Evolutionary conservation across 2,329 filamentous ascomycete genomes (phyloP).

Genomic region (Elsinoe arachidis): DNA sequence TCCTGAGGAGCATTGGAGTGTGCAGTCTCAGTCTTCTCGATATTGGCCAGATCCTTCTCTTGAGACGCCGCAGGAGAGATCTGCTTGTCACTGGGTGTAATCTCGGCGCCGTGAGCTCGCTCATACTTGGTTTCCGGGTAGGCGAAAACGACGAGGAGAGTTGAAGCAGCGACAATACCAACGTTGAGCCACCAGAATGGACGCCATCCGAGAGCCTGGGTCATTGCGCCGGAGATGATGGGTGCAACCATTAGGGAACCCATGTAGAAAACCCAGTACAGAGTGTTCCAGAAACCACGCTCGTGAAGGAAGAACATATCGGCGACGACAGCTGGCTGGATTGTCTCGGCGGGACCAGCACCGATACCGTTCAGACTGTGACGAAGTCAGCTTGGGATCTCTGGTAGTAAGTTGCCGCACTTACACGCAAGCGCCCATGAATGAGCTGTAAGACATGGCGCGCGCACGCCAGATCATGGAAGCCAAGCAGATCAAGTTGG

Average conservation of each 20-base stretch:
- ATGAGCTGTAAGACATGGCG: conserved; percentile 50
- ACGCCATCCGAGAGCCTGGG: conserved; percentile 49
- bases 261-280: conserved; percentile 57
- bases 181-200: conserved; percentile 61
- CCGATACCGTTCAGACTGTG: conserved; percentile 49
- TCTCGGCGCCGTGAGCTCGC: conserved; percentile 33
- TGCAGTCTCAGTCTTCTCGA: conserved; percentile 20
- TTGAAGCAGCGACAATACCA: conserved; percentile 42
- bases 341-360: conserved; percentile 54
- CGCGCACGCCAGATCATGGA: conserved; percentile 51
- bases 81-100: conserved; percentile 14
- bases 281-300: conserved; percentile 52
- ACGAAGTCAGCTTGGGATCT: not conserved
- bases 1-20: conserved; percentile 19
- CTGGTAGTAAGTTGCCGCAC: not conserved
- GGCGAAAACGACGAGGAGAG: conserved; percentile 47
- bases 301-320: conserved; percentile 59
- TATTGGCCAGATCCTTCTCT: conserved; percentile 13
- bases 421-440: conserved; percentile 50
- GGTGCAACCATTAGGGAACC: conserved; percentile 53
- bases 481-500: conserved; percentile 44
- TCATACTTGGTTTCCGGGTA: conserved; percentile 58
- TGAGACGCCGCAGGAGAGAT: conserved; percentile 9
- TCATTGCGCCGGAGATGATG: conserved; percentile 54
- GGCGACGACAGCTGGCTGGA: conserved; percentile 54